Evolutionary conservation across 75 land plant species (phyloP), one percentile per base, ranked within the genome.

Genomic region (Sequoia sempervirens): DNA sequence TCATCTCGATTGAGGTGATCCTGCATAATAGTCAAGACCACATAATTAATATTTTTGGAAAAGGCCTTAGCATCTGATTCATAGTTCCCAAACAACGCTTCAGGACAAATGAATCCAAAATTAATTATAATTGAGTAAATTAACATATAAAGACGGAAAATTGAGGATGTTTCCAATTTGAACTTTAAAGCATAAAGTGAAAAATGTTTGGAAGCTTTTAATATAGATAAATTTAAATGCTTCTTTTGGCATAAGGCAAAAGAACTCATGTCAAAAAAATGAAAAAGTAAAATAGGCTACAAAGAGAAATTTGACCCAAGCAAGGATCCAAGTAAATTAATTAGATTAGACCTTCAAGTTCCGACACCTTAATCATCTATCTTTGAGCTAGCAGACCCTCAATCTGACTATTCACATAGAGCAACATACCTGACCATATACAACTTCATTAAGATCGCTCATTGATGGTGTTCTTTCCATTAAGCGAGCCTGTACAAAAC

Each of bases 361-460:
- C n/a, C 18, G 26, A 41, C 43, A 43, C 50, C 46, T 43, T 11
- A 43, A 78, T 4, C 28, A n/a, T 78, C 45, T 11, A 18, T 38
- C 23, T 37, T 40, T 18, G 43, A 13, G 17, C 78, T 2, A 18
- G 7, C 23, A 75, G 78, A 74, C 7, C 78, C 78, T 18, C 20
- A 40, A 38, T 0, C 40, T 38, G 40, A 43, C 46, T 80, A 45
- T 30, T 5, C 58, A 41, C 40, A 26, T 58, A 45, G 50, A 53
- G 30, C 37, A 36, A 53, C 74, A 36, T 86, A 96, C 99, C 99
- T 98, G 99, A 73, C 99, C 99, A 89, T 93, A 96, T 36, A 96
- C 90, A 88, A 98, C 89, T 79, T 96, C 95, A 91, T 96, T 98
- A 66, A 98, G 86, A 70, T 98, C 98, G 84, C 99, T 98, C 86